Evolutionary conservation across 257 asterid genomes (phyloP), one percentile per base, ranked within the genome.

Genomic region (Pogostemon cablin): DNA sequence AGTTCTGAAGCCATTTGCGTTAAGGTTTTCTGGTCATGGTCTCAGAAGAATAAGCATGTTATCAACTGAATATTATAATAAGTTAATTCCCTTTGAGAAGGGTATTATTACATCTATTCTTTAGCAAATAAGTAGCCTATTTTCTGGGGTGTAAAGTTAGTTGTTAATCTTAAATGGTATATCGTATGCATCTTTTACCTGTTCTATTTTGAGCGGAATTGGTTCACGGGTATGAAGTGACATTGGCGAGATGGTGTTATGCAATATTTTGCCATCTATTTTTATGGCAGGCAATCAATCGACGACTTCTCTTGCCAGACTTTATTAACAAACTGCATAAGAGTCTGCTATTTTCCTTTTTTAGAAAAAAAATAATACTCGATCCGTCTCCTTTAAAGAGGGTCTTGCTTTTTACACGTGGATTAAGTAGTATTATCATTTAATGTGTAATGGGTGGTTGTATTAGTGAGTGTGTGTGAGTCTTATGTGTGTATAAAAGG

Each of bases 341-440:
- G 57, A 47, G 42, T 68, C 1, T 35, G 69, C 9, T 74, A 58
- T 37, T 75, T 39, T 20, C 35, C 15, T 47, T 20, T 60, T 25
- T 25, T 25, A 25, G 32, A 25, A 25, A 25, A 25, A 25, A 25
- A 25, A 0, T 0, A 25, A 25, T 25, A 25, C 32, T 25, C 32
- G 32, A 25, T 25, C 32, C 32, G 32, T 25, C 32, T 25, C 32
- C 32, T 25, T 25, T 25, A 25, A 25, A 25, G 32, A 25, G 32
- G 32, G 32, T 25, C 32, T 25, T 25, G 32, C 1, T 25, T 25
- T 25, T 25, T 25, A 0, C 32, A 0, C 32, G 1, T 25, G 32
- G 32, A 25, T 25, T 25, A 25, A 25, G 32, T 25, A 25, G 32
- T 25, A 25, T 25, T 25, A 25, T 25, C 32, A 25, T 25, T 25